Evolutionary conservation across 805 yeast genomes (phyloP).

Genomic region (Starmerella floris): DNA sequence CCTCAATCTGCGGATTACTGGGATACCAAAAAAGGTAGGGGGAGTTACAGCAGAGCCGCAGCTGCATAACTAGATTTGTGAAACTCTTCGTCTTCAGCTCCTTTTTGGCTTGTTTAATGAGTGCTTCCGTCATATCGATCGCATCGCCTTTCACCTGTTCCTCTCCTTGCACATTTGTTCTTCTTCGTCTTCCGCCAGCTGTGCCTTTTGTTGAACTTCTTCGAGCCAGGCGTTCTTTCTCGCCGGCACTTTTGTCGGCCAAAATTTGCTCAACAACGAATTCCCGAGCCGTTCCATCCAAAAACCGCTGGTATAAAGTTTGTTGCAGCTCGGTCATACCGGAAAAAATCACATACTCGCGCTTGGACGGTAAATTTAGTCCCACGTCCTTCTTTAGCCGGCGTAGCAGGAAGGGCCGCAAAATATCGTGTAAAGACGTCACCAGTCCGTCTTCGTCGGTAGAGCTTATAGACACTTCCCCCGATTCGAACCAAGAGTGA

Average conservation of each 20-base stretch:
- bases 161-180: not conserved
- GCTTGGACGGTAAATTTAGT: conserved; percentile 63
- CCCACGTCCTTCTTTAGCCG: conserved; percentile 67
- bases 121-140: conserved; percentile 25
- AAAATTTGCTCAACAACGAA: conserved; percentile 24
- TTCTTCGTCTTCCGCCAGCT: not conserved
- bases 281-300: conserved; percentile 31
- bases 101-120: conserved; percentile 22
- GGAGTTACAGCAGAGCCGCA: conserved; percentile 71
- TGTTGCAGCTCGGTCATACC: conserved; percentile 52
- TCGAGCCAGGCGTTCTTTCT: not conserved
- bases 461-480: conserved; percentile 41
- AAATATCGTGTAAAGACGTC: conserved; percentile 67
- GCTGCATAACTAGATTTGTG: conserved; percentile 66
- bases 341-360: conserved; percentile 73
- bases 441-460: conserved; percentile 51
- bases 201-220: not conserved
- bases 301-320: conserved; percentile 41
- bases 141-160: not conserved
- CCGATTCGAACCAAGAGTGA: conserved; percentile 80
- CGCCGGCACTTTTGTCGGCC: conserved; percentile 3
- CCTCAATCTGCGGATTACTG: conserved; percentile 34
- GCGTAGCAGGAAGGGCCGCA: conserved; percentile 76
- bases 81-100: conserved; percentile 41
- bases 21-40: conserved; percentile 79